These are phyloP conservation scores for Fomitopsis pinicola DNA, from an alignment of 1,284 basidiomycete genomes.

Conservation along the genomic window DNA sequence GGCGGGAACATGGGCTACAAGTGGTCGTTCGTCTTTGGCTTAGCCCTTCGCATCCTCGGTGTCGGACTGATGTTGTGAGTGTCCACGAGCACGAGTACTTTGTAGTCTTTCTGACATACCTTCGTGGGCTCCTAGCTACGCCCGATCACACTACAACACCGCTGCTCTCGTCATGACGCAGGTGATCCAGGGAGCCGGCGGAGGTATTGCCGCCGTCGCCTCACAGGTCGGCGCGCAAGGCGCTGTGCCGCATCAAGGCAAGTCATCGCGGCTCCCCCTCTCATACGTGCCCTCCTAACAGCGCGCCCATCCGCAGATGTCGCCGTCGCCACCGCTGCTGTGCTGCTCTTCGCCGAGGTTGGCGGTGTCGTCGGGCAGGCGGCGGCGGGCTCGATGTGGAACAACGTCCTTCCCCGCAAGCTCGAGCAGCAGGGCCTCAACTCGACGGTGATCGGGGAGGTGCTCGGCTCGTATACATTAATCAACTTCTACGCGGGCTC, in stretches of 20 bases:
- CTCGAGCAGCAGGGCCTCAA: slow-evolving; percentile 37
- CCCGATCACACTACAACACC: slow-evolving; percentile 2
- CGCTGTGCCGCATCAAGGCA: slow-evolving; percentile 53
- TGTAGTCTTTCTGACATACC: background rate
- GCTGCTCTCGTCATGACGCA: slow-evolving; percentile 67
- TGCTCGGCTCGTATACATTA: slow-evolving; percentile 25
- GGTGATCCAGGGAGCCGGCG: slow-evolving; percentile 74
- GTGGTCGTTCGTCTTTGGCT: slow-evolving; percentile 49
- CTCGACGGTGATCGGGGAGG: slow-evolving; percentile 2
- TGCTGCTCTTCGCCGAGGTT: slow-evolving; percentile 77
- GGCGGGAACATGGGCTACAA: slow-evolving; percentile 2
- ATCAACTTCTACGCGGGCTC: slow-evolving; percentile 68
- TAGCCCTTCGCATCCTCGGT: slow-evolving; percentile 66
- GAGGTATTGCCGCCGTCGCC: slow-evolving; percentile 70
- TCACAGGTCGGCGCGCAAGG: slow-evolving; percentile 79
- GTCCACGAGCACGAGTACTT: background rate
- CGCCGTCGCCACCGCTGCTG: slow-evolving; percentile 78
- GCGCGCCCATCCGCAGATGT: slow-evolving; percentile 44
- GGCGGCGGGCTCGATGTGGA: slow-evolving; percentile 56
- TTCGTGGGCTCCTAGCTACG: background rate
- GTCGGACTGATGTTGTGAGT: slow-evolving; percentile 66
- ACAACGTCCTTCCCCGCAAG: slow-evolving; percentile 53
- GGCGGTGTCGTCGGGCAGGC: slow-evolving; percentile 72
- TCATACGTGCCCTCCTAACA: background rate
- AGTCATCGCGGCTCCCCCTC: background rate